Conservation (phyloP, 2,329 filamentous ascomycete genomes). For the Bisporella sp. region DNA sequence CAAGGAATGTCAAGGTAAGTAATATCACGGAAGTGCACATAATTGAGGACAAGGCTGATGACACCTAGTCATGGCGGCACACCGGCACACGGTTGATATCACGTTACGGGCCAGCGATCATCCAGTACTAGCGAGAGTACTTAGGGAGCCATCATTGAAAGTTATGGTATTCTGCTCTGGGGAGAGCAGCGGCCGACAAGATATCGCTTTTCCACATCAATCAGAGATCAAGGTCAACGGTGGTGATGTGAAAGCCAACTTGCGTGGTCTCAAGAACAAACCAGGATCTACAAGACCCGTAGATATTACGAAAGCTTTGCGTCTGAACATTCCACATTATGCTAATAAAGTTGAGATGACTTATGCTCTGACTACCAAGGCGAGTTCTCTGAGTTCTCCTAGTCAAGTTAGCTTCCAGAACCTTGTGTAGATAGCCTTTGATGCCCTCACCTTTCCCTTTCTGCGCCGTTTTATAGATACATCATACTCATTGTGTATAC, state of each 20-base stretch:
- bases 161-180: conserved; percentile 80
- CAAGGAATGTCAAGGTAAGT: conserved; percentile 66
- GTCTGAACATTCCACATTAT: conserved; percentile 60
- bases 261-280: conserved; percentile 92
- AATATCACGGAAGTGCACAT: background rate
- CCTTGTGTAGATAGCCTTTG: background rate
- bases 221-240: conserved; percentile 88
- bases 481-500: conserved; percentile 14
- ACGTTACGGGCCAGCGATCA: conserved; percentile 48
- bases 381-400: conserved; percentile 32
- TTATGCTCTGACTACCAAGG: conserved; percentile 88
- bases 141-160: conserved; percentile 36
- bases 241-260: conserved; percentile 84
- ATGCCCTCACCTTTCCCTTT: background rate
- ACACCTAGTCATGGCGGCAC: conserved; percentile 24
- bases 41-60: conserved; percentile 4
- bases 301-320: conserved; percentile 75
- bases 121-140: conserved; percentile 22
- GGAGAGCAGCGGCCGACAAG: conserved; percentile 56
- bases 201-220: conserved; percentile 86
- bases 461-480: background rate
- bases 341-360: conserved; percentile 76
- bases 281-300: conserved; percentile 89
- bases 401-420: conserved; percentile 17
- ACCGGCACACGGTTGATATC: conserved; percentile 43